Evolutionary conservation across 345 rosid genomes (phyloP).

Genomic region (Syzygium grande): DNA sequence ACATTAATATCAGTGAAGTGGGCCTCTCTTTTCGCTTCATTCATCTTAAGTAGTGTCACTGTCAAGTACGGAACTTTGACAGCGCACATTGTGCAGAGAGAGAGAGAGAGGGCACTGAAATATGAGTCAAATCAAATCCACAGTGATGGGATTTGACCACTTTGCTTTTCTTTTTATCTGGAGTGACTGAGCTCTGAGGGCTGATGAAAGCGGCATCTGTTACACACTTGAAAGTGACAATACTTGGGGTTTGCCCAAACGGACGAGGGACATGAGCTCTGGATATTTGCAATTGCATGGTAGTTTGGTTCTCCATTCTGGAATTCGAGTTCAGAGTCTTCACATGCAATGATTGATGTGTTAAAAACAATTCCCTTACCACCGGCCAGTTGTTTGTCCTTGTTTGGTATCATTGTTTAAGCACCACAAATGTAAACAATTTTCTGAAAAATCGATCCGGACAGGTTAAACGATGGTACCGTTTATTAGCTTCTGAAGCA

Average conservation of each 20-base stretch:
- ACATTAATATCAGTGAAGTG: background rate
- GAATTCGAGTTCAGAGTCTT: background rate
- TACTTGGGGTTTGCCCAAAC: background rate
- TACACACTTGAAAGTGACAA: background rate
- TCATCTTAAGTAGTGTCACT: background rate
- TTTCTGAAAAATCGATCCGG: background rate
- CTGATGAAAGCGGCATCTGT: slow-evolving; percentile 1
- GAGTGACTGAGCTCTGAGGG: background rate
- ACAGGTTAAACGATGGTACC: background rate
- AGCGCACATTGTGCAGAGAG: background rate
- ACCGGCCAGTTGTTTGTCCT: background rate
- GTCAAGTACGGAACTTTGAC: background rate
- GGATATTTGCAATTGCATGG: background rate
- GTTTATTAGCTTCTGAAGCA: background rate
- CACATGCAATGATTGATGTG: background rate
- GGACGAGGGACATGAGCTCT: slow-evolving; percentile 3
- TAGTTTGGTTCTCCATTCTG: background rate
- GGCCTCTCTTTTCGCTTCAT: background rate
- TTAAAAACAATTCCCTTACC: background rate
- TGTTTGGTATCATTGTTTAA: background rate
- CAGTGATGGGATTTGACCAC: background rate
- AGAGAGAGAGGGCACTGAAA: background rate
- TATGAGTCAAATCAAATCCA: background rate
- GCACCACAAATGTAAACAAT: background rate
- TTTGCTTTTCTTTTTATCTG: background rate